Evolutionary conservation across 75 land plant genomes (phyloP).

Genomic region (Sequoia sempervirens): DNA sequence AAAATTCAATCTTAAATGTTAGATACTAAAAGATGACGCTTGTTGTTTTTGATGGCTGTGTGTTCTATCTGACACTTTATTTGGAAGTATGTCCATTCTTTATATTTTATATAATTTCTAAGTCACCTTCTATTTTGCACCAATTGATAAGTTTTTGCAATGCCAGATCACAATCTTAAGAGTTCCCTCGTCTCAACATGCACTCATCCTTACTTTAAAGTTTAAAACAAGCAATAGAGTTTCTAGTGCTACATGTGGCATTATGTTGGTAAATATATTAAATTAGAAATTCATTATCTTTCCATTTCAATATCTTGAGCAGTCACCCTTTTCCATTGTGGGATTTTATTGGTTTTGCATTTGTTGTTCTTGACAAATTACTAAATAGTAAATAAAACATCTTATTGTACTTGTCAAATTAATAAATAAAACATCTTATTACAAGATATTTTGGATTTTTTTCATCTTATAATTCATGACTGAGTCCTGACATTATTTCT

Average conservation of each 20-base stretch:
- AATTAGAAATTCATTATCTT: not conserved
- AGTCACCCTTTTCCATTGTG: not conserved
- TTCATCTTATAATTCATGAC: not conserved
- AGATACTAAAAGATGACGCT: not conserved
- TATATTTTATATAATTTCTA: not conserved
- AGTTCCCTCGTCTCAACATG: not conserved
- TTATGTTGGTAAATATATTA: not conserved
- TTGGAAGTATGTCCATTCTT: not conserved
- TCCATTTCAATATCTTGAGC: not conserved
- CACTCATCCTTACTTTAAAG: not conserved
- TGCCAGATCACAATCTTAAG: not conserved
- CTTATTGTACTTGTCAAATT: not conserved
- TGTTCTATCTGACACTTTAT: not conserved
- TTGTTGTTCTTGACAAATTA: not conserved
- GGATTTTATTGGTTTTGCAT: not conserved
- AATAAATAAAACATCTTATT: not conserved
- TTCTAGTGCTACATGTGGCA: not conserved
- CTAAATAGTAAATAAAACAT: not conserved
- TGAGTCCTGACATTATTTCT: not conserved
- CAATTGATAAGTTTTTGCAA: not conserved
- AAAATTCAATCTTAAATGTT: not conserved
- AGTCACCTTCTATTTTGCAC: not conserved
- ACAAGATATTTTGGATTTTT: not conserved
- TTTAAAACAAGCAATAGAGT: not conserved
- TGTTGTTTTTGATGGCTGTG: not conserved